phyloP scores from a whole-genome alignment of 2,329 filamentous ascomycete species.

The Aspergillus persii region DNA sequence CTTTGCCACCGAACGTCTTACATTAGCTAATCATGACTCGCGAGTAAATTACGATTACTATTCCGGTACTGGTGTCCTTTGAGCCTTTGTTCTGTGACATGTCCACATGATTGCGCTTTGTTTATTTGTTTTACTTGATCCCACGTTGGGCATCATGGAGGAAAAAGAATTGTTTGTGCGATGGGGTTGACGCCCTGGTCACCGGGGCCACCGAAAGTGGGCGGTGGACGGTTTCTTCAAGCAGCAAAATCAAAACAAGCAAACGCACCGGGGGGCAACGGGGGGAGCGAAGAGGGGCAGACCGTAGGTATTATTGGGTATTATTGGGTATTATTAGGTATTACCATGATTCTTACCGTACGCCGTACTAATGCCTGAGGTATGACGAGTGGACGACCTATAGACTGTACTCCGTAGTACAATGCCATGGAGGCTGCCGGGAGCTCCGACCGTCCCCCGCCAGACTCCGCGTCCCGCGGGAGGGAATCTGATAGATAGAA shows the following conservation, averaged over 20 bases:
- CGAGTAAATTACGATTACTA: too few species aligned
- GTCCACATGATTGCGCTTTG: not conserved
- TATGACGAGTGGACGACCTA: too few species aligned
- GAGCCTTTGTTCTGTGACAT: not conserved
- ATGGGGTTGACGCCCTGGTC: slow-evolving; percentile 27
- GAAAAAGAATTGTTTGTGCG: slow-evolving; percentile 18
- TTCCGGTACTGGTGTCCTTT: not conserved
- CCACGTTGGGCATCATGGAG: not conserved
- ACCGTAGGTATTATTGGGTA: not conserved
- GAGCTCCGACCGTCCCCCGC: not conserved
- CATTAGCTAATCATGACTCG: too few species aligned
- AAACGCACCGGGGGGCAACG: slow-evolving; percentile 9
- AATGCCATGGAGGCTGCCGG: not conserved
- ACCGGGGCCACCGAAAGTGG: slow-evolving; percentile 29
- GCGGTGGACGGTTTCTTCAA: slow-evolving; percentile 23
- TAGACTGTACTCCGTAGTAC: too few species aligned
- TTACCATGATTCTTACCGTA: too few species aligned
- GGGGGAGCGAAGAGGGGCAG: not conserved
- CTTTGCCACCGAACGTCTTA: not conserved
- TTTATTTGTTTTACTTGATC: not conserved
- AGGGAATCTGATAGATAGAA: slow-evolving; percentile 1
- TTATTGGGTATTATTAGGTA: too few species aligned
- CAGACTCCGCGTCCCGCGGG: not conserved
- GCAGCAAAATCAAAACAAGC: slow-evolving; percentile 40
- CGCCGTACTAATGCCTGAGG: too few species aligned